A percentile compares a stretch with the other conserved stretches of the same genome.
Evolutionary conservation across 768 basidiomycete genomes (phyloP).

Genomic region (Leucogyrophana mollusca): DNA sequence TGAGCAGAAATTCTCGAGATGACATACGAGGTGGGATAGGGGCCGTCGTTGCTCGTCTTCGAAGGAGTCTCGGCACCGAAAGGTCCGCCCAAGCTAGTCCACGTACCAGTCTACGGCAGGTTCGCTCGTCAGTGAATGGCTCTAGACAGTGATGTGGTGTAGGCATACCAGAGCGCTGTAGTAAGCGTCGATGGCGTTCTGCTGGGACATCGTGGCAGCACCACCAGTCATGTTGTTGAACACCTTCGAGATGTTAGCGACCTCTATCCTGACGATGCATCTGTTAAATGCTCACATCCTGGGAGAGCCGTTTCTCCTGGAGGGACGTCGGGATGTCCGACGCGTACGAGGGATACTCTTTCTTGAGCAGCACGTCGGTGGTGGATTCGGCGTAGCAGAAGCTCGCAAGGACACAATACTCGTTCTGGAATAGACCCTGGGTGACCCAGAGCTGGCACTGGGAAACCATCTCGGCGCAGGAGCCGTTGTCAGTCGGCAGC

Average conservation of each 20-base stretch:
- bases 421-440: constrained; percentile 22
- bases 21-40: constrained; percentile 18
- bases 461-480: constrained; percentile 12
- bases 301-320: constrained; percentile 13
- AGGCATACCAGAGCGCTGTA: constrained; percentile 16
- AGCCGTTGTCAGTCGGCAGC: constrained; percentile 18
- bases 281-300: constrained; percentile 3
- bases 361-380: constrained; percentile 17
- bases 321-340: constrained; percentile 9
- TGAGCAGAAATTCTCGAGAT: constrained; percentile 4
- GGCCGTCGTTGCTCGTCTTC: constrained; percentile 13
- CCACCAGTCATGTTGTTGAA: constrained; percentile 21
- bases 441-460: constrained; percentile 21
- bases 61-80: constrained; percentile 3
- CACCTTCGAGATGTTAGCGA: no score
- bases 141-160: background rate
- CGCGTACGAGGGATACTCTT: constrained; percentile 11
- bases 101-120: constrained; percentile 14
- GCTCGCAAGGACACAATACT: constrained; percentile 20
- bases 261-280: no score
- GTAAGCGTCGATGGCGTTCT: constrained; percentile 19
- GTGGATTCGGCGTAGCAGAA: constrained; percentile 21
- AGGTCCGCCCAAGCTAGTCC: background rate
- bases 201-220: constrained; percentile 15
- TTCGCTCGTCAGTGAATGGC: background rate